Base-by-base conservation (phyloP, 2,329 filamentous ascomycete genomes). In the Fusarium sarcochroum region DNA sequence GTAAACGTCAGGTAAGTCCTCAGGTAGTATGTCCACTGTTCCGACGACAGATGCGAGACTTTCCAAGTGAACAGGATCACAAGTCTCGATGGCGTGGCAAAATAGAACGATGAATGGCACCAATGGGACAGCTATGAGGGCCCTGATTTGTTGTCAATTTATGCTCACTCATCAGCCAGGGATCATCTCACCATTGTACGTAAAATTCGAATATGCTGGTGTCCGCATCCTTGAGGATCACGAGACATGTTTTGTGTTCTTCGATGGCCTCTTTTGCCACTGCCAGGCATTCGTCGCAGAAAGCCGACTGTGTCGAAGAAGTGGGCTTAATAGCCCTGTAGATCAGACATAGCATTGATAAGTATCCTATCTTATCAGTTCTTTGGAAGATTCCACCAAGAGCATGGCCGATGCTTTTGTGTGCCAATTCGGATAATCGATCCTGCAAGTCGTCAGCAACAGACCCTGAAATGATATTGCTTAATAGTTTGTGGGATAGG, bases 71-170 rank as follows among this genome's bases (percentile, higher is more conserved):
- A 20, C 11, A 4, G 23, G 35, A 7, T 47, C n/a, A 15, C 58
- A 63, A 3, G 59, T 63, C 25, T 63, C 59, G 18, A 63, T 62
- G 1, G 59, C 48, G 6, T 62, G 59, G 5, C 59, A 54, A 15
- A 63, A 62, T 4, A 61, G 34, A 1, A 61, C 58, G 5, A 61
- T 53, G 5, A 61, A 61, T 2, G 58, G 58, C 10, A 61, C 41
- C 0, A 61, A 5, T 1, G 58, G 56, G 1, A 61, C 56, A 1
- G 58, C 55, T 20, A 61, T 52, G 3, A 61, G 58, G 0, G 45
- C 58, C 58, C 58, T 59, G 3, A 0, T 4, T 1, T 2, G 2
- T 1, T 4, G 7, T 60, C 3, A 60, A n/a, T 25, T 3, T 1
- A 6, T 20, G 3, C 1, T 5, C 4, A 8, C 2, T 13, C 0